Evolutionary conservation across 495 filamentous ascomycete species (phyloP), one percentile per base, ranked within the genome.

Genomic region (Lineolata rhizophorae): DNA sequence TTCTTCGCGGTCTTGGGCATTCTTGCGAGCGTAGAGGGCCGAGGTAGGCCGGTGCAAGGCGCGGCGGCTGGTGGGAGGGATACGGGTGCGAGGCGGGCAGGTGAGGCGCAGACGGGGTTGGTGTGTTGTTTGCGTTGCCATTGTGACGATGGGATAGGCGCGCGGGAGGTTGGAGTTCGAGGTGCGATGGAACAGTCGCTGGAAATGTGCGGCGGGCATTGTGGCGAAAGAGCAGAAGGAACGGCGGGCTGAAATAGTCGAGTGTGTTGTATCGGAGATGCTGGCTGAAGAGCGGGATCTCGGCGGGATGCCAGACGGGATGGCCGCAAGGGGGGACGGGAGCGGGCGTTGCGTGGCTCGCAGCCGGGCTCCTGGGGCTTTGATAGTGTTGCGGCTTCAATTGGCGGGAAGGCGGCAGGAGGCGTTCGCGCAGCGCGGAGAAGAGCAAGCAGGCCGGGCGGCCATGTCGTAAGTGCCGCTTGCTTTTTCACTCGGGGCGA

Each of bases 1-100:
- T 14, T 42, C 42, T 37, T 62, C 57, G 27, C 67, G 68, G 43
- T 72, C 62, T 39, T 61, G 53, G 12, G 45, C 36, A 34, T 56
- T 54, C 38, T 65, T 58, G 9, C 47, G 38, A 28, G 44, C 22
- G 36, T 16, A 35, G 35, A 20, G 36, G 11, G 15, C 3, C 17
- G 30, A 1, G 35, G 29, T 11, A 20, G 29, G 32, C 17, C 28
- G 19, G 29, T 20, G 29, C 27, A 36, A 27, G 30, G 2, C 12
- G 31, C 22, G 38, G 10, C 29, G 13, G 12, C 4, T 15, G 33
- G 11, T 5, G 31, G 18, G 4, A 25, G 28, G 10, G 14, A n/a
- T 20, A 12, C n/a, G 27, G 25, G 33, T 19, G 3, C 5, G 18
- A 25, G 13, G 14, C 3, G 17, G 17, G 31, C 6, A 22, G 11